Conservation (phyloP, 805 yeast species). For the Barnettozyma pratensis region DNA sequence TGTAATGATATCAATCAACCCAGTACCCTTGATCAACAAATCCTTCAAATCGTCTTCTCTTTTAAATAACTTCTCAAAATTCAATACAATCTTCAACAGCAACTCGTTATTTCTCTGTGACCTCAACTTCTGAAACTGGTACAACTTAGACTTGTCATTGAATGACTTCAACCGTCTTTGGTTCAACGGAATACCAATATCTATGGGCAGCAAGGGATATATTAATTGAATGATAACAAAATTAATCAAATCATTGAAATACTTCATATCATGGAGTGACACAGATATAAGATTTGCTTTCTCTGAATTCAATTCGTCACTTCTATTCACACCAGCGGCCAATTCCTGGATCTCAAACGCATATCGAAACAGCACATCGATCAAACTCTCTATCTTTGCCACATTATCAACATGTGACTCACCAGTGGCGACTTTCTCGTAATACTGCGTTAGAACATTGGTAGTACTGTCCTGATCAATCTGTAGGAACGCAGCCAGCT, state of each 20-base stretch:
- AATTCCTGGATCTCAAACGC: conserved; percentile 15
- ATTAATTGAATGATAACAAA: conserved; percentile 67
- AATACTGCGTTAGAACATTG: conserved; percentile 14
- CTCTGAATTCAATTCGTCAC: conserved; percentile 12
- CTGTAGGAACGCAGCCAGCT: conserved; percentile 18
- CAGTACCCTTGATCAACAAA: conserved; percentile 58
- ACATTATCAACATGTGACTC: background rate
- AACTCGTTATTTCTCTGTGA: background rate
- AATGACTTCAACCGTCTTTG: conserved; percentile 52
- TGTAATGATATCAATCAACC: conserved; percentile 55
- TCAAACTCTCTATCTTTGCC: background rate
- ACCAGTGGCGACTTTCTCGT: background rate
- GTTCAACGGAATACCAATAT: conserved; percentile 60
- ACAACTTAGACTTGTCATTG: conserved; percentile 21
- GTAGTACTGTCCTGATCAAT: conserved; percentile 12
- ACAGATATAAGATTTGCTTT: conserved; percentile 41
- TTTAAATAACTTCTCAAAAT: conserved; percentile 22
- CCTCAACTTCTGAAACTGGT: conserved; percentile 16
- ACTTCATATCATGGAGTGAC: conserved; percentile 81
- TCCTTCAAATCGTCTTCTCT: conserved; percentile 32
- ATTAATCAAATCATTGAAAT: conserved; percentile 59
- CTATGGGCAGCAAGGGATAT: conserved; percentile 52
- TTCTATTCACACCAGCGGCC: conserved; percentile 4
- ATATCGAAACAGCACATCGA: conserved; percentile 7
- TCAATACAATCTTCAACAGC: conserved; percentile 10